Base-by-base conservation (phyloP, 108 stramenopile species). In the Epithemia pelagica region DNA sequence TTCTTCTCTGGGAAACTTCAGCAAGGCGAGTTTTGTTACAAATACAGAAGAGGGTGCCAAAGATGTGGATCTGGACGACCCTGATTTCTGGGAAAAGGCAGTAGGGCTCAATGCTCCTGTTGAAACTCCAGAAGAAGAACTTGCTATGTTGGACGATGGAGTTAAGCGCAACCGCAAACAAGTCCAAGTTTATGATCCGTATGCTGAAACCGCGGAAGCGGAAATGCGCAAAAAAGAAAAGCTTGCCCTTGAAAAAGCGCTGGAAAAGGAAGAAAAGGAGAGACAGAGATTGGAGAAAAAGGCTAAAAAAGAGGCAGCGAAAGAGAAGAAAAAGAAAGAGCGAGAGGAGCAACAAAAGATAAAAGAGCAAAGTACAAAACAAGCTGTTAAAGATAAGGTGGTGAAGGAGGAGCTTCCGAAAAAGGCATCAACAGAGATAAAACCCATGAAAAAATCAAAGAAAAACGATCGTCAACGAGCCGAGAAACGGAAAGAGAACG, bases 41-140 rank as follows among this genome's bases (percentile, higher is more conserved):
- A 82, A 83, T 53, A 87, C 91, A 15, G 81, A 84, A 26, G 94
- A 91, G 26, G 90, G 86, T 20, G 81, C 73, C 59, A 89, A 89
- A 67, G 93, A 94, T 33, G 93, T 96, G 23, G 94, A 95, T 59
- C 80, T 98, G 0, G 92, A 96, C 59, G 97, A 98, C 69, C 91
- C 91, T 28, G 87, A 95, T 51, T 98, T 98, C 64, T 98, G 97
- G 97, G 61, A 80, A 28, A 86, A 85, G 58, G 84, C 89, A 24
- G 86, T 90, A 30, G 92, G 89, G 10, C 59, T 90, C 10, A 81
- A 87, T 32, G 81, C 76, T 19, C 89, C 87, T n/a, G 71, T 63
- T 20, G 81, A 86, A 26, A 79, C 71, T 22, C 83, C 88, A 0
- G 88, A 89, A 72, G 91, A 89, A 25, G 65, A 89, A 56, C 82